Percentiles rank a stretch among this genome's conserved stretches.
Conservation (phyloP, 2,329 filamentous ascomycete species). For the Ophiostoma angusticollis region DNA sequence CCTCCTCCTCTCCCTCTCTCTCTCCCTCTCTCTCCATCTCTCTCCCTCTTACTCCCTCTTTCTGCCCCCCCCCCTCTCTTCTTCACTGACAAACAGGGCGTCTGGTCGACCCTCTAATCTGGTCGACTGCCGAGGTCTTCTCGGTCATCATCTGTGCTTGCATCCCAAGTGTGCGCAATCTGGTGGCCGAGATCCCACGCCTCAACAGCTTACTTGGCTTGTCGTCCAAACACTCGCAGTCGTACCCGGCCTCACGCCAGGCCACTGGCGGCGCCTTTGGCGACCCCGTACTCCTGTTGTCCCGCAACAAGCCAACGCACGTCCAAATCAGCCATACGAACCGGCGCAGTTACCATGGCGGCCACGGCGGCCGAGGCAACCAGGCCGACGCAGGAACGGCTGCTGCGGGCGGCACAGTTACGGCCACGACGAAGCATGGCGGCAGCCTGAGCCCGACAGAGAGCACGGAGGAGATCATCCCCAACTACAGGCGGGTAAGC, state of each 20-base stretch:
- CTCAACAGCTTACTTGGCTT: constrained; percentile 5
- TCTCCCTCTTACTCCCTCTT: not conserved
- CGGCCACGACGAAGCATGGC: not conserved
- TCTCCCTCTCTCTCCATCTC: not conserved
- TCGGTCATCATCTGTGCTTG: constrained; percentile 24
- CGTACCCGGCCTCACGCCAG: not conserved
- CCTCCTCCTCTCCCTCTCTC: too few species aligned
- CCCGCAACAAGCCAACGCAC: not conserved
- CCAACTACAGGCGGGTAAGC: constrained; percentile 4
- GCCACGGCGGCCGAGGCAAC: not conserved
- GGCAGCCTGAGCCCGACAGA: constrained; percentile 1
- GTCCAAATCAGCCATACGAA: too few species aligned
- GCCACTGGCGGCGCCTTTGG: too few species aligned
- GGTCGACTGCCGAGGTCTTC: constrained; percentile 25
- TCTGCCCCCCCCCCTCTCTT: not conserved
- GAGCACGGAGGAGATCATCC: constrained; percentile 5
- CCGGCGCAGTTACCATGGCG: not conserved
- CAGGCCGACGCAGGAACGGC: not conserved
- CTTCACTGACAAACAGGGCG: not conserved
- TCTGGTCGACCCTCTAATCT: constrained; percentile 14
- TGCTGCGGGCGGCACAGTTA: not conserved
- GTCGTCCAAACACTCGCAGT: constrained; percentile 5
- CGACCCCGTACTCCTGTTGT: too few species aligned
- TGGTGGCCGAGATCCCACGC: constrained; percentile 5
- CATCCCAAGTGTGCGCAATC: constrained; percentile 5